Evolutionary conservation across 1,284 basidiomycete species (phyloP).

Genomic region (Phlebopus sp.): DNA sequence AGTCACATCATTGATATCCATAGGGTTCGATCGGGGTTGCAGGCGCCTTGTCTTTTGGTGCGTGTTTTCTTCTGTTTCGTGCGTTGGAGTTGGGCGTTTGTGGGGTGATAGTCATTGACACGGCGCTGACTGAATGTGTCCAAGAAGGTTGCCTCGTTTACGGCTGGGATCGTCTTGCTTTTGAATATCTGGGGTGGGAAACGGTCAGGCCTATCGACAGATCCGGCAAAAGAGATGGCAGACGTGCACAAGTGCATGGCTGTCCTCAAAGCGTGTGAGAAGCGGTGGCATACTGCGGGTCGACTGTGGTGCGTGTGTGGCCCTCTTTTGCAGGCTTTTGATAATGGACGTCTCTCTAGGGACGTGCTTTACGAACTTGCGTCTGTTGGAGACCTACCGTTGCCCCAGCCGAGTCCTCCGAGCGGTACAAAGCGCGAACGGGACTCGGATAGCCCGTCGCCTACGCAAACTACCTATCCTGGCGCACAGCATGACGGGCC

Average conservation of each 20-base stretch:
- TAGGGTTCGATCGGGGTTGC: conserved; percentile 32
- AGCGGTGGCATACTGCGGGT: conserved; percentile 32
- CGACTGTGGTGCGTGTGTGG: conserved; percentile 26
- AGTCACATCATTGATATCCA: conserved; percentile 67
- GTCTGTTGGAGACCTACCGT: conserved; percentile 61
- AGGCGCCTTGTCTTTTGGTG: conserved; percentile 43
- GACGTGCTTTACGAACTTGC: conserved; percentile 69
- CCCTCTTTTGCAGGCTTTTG: too few species aligned
- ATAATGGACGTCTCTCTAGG: conserved; percentile 35
- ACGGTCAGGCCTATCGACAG: conserved; percentile 45
- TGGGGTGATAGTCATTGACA: too few species aligned
- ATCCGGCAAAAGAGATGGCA: conserved; percentile 52
- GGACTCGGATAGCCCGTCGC: conserved; percentile 43
- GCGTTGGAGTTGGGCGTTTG: conserved; percentile 8
- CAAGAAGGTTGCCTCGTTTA: conserved; percentile 38
- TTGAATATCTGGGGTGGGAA: conserved; percentile 55
- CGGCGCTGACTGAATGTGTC: conserved; percentile 6
- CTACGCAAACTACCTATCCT: conserved; percentile 1
- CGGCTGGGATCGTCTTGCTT: conserved; percentile 49
- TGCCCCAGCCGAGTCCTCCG: conserved; percentile 50
- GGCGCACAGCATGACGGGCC: conserved; percentile 11
- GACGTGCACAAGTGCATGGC: conserved; percentile 65
- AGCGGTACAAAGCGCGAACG: conserved; percentile 59
- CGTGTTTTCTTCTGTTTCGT: conserved; percentile 6
- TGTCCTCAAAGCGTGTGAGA: conserved; percentile 39